Conservation (phyloP, 768 basidiomycete genomes). For the Chlorophyllum brunneum region DNA sequence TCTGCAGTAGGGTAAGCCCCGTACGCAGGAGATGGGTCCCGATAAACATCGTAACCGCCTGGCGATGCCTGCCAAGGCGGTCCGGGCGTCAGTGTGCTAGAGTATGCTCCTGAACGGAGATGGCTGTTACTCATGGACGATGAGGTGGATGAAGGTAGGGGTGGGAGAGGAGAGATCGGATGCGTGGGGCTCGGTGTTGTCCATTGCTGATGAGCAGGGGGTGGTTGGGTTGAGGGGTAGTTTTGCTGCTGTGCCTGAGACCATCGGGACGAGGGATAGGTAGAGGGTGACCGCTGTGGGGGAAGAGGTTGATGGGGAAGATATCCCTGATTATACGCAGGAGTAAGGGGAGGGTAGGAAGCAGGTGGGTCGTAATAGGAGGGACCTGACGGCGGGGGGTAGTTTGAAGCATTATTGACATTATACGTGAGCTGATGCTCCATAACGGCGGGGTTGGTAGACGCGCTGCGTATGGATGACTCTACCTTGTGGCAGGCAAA, state of each 20-base stretch:
- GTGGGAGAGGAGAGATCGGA: slow-evolving; percentile 25
- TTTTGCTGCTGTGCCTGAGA: slow-evolving; percentile 21
- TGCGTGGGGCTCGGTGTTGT: slow-evolving; percentile 21
- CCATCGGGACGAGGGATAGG: slow-evolving; percentile 42
- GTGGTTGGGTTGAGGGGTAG: background rate
- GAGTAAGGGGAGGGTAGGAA: slow-evolving; percentile 36
- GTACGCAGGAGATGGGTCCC: slow-evolving; percentile 29
- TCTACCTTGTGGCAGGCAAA: slow-evolving; percentile 72
- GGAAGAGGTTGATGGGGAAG: slow-evolving; percentile 33
- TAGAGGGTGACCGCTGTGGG: slow-evolving; percentile 26
- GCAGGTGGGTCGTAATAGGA: slow-evolving; percentile 39
- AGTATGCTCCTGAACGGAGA: slow-evolving; percentile 7
- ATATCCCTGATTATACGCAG: slow-evolving; percentile 31
- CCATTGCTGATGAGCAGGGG: slow-evolving; percentile 6
- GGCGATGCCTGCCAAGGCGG: slow-evolving; percentile 9
- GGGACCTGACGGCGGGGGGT: slow-evolving; percentile 29
- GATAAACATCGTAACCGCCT: slow-evolving; percentile 15
- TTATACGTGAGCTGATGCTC: slow-evolving; percentile 40
- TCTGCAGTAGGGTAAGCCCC: slow-evolving; percentile 22
- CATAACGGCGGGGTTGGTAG: slow-evolving; percentile 38
- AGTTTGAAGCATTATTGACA: slow-evolving; percentile 22
- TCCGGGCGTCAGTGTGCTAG: slow-evolving; percentile 2
- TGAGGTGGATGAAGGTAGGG: background rate
- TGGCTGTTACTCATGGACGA: slow-evolving; percentile 4
- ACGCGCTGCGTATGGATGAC: slow-evolving; percentile 36